Evolutionary conservation across 768 basidiomycete genomes (phyloP), one percentile per base, ranked within the genome.

Genomic region (Psilocybe tampanensis): DNA sequence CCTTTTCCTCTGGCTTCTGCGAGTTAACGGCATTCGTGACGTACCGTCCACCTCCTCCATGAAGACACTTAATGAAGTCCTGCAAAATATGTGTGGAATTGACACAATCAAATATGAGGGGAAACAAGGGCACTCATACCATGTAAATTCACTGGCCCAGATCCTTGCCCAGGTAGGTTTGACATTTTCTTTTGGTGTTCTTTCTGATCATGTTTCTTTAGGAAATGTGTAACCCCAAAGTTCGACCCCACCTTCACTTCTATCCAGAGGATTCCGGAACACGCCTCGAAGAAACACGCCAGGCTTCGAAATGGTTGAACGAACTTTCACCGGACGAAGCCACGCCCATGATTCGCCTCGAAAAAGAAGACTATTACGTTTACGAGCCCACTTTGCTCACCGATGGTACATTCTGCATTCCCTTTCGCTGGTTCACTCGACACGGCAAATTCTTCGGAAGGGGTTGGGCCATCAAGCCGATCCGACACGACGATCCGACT

Each of bases 171-270:
- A 58, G 50, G 56, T 58, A 36, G 23, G 26, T 47, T 21, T 32
- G 8, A n/a, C 15, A 6, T 13, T 13, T 39, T 39, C 4, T 13
- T 39, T 15, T 15, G 3, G 4, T 15, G 4, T 15, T 39, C n/a
- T 18, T 21, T 19, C n/a, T 23, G 3, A 39, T 11, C 68, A 5
- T 15, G 8, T 19, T 8, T 44, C 11, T 62, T 6, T 39, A 76
- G 74, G 76, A 76, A 66, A 72, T 75, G 65, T 61, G 70, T 2
- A 78, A 78, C 52, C 74, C 74, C 0, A 18, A 41, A 18, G 69
- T 78, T 9, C 64, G 70, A 1, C 56, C 60, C 0, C 64, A 74
- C 39, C 59, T 78, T 0, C 43, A 47, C 2, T 69, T 72, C 49
- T 72, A 72, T 49, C 74, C 74, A 4, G 72, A 76, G 59, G 75